These are phyloP conservation scores for Hymenoscyphus fructigenus DNA, from an alignment of 2,329 filamentous ascomycete species.

Conservation along the genomic window DNA sequence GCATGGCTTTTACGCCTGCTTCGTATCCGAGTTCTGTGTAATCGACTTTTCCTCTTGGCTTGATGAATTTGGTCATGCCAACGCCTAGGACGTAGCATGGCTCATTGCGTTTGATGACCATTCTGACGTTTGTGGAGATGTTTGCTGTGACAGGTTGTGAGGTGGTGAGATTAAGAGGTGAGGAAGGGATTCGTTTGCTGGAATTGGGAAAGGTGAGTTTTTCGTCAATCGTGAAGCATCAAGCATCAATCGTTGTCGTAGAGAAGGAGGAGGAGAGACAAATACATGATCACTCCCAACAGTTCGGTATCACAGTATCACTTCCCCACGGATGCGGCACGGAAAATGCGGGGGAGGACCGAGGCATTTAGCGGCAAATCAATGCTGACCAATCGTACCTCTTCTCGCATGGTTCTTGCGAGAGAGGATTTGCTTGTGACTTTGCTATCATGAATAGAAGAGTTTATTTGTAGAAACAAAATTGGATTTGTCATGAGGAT, in stretches of 20 bases:
- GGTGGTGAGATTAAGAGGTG: too few species aligned
- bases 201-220: not conserved
- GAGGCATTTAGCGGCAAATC: not conserved
- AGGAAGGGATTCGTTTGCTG: not conserved
- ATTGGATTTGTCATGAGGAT: too few species aligned
- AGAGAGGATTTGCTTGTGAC: not conserved
- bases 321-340: not conserved
- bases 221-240: not conserved
- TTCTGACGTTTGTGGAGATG: slow-evolving; percentile 14
- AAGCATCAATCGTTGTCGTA: not conserved
- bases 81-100: slow-evolving; percentile 88
- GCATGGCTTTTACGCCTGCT: slow-evolving; percentile 60
- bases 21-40: slow-evolving; percentile 95
- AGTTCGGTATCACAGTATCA: not conserved
- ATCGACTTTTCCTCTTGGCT: slow-evolving; percentile 89
- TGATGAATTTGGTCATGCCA: slow-evolving; percentile 99
- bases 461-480: too few species aligned
- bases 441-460: not conserved
- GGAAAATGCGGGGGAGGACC: not conserved
- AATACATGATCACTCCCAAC: not conserved
- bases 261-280: not conserved
- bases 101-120: slow-evolving; percentile 31
- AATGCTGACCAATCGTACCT: not conserved
- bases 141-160: not conserved
- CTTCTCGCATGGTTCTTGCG: not conserved